Base-by-base conservation (phyloP, 331 rosid species). In the Pyrus hybrid region DNA sequence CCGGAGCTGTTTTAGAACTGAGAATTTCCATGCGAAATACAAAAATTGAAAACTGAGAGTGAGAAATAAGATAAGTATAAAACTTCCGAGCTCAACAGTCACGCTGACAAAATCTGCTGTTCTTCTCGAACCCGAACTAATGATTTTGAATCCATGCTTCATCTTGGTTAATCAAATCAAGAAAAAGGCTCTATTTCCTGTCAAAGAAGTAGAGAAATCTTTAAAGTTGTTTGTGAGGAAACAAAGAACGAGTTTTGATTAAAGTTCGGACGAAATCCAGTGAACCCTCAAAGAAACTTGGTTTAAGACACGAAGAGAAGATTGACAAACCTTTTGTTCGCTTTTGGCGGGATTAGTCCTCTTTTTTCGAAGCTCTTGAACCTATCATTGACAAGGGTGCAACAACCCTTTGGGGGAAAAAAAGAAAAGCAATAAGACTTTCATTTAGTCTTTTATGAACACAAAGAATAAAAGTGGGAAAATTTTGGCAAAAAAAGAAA, bases 321-420 rank as follows among this genome's bases (percentile, higher is more conserved):
- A 7, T 49, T 12, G 18, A 79, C 96, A 61, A 67, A 92, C 96
- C 97, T 83, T 71, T 82, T 86, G 61, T 72, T 87, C 67, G 80
- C 58, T 37, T 72, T 74, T 35, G 97, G 97, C 69, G 87, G 88
- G 79, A 95, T 81, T 79, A 95, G 45, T 83, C 99, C 99, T 82
- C 97, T 87, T 77, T 95, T 92, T 81, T 95, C 90, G 12, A 95
- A 74, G 84, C 97, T 95, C 75, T 92, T 95, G 67, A 86, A 90
- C 73, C 99, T 81, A 68, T 92, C 99, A 83, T 89, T 92, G 64
- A 85, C 77, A 67, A 95, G 93, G 66, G 89, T 95, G 83, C 88
- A 87, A 57, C 97, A 92, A 11, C 92, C 96, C 99, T 94, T 67
- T 56, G 43, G 75, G 11, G 77, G 57, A 58, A 83, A 79, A 35